Base-by-base conservation (phyloP, 108 stramenopile species). In the Cylindrotheca closterium region DNA sequence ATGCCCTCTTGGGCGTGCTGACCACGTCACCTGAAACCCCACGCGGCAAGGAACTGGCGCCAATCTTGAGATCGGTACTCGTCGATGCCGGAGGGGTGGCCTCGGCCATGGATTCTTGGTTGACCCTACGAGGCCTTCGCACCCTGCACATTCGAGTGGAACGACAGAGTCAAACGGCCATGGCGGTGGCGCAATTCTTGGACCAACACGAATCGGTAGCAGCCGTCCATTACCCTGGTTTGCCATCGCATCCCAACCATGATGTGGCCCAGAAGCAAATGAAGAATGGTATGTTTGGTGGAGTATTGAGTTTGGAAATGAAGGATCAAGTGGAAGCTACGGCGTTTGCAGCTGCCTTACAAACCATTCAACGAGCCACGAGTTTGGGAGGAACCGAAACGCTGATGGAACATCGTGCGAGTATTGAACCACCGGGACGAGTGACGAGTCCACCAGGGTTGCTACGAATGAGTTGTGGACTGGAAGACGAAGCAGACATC, bases 331-430 rank as follows among this genome's bases (percentile, higher is more conserved):
- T 62, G 5, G 63, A 51, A 51, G 96, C 96, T 7, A 88, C 80
- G 65, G 86, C 86, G 12, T 87, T 97, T 47, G 86, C 93, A 1
- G 92, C 73, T 4, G 82, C 89, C 2, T 67, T 95, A 30, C 63
- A 71, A 53, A 67, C 87, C 2, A 80, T 95, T 22, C 66, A 63
- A 15, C 79, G 95, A 30, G 98, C 96, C 23, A 97, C 96, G 21
- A 93, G 91, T 68, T 71, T 98, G 25, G 98, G 98, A n/a, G 98
- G 96, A 29, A 96, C 96, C 7, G 98, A 98, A 77, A 92, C 95
- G 1, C 68, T 98, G 25, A 86, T 96, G 31, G 96, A 97, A 70
- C 92, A 94, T 61, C 73, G 96, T 30, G 89, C 93, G 0, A 86
- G 92, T 46, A 97, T 98, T 31, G 98, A 95, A 67, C 91, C 93